phyloP scores from a whole-genome alignment of 1,139 yeast genomes.

The Hansenula sp. region DNA sequence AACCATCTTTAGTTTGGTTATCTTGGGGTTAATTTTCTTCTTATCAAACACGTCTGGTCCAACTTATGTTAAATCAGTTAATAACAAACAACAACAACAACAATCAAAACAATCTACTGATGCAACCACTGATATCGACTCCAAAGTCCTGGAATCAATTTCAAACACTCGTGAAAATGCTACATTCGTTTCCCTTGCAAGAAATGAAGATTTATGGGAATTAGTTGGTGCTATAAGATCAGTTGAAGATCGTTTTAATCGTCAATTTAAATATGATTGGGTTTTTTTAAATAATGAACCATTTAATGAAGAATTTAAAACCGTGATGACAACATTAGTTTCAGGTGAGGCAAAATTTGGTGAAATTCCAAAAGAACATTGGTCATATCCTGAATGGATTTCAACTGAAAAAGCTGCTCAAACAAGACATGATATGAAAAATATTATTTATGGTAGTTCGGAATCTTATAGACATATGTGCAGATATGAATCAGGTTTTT shows the following conservation, averaged over 20 bases:
- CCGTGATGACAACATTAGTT: conserved; percentile 27
- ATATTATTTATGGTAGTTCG: conserved; percentile 57
- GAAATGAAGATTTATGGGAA: conserved; percentile 61
- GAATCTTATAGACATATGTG: conserved; percentile 71
- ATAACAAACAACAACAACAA: conserved; percentile 7
- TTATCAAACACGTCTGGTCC: conserved; percentile 21
- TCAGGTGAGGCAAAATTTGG: conserved; percentile 45
- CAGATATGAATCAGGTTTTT: conserved; percentile 69
- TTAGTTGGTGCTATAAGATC: conserved; percentile 56
- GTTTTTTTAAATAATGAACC: conserved; percentile 64
- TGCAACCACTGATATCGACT: not conserved
- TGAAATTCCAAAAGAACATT: conserved; percentile 41
- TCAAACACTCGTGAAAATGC: conserved; percentile 43
- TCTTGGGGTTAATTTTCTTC: conserved; percentile 32
- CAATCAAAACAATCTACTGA: conserved; percentile 4
- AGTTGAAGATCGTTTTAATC: conserved; percentile 71
- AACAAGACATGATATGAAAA: conserved; percentile 45
- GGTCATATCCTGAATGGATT: conserved; percentile 56
- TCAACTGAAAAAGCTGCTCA: conserved; percentile 53
- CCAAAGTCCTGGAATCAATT: not conserved
- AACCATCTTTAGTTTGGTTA: conserved; percentile 29
- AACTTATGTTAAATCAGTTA: conserved; percentile 7
- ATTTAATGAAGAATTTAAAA: conserved; percentile 40
- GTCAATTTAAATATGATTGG: conserved; percentile 66
- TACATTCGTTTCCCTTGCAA: conserved; percentile 67